Percentiles rank a stretch among this genome's conserved stretches.
These are phyloP conservation scores for Erodium trifolium DNA, from an alignment of 441 rosid genomes.

Conservation along the genomic window DNA sequence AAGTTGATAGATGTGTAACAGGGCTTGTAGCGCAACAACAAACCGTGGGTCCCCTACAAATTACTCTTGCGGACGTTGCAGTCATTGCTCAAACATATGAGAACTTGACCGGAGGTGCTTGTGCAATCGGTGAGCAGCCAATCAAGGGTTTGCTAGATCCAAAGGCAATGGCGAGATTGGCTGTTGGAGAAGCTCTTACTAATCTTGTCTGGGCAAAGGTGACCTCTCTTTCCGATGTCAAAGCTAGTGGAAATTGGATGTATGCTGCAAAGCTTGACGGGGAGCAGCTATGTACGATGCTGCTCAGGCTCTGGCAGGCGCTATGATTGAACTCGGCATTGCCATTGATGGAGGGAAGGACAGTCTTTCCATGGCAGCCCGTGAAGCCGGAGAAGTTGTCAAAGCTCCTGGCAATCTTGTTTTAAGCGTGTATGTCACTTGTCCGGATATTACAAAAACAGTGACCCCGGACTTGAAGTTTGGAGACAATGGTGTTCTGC, in stretches of 20 bases:
- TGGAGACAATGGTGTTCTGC: slow-evolving; percentile 61
- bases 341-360: slow-evolving; percentile 98
- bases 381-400: slow-evolving; percentile 66
- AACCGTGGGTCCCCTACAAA: slow-evolving; percentile 91
- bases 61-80: slow-evolving; percentile 89
- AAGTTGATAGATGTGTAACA: slow-evolving; percentile 91
- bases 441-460: slow-evolving; percentile 82
- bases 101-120: slow-evolving; percentile 78
- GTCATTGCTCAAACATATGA: slow-evolving; percentile 85
- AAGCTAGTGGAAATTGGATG: slow-evolving; percentile 98
- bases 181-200: slow-evolving; percentile 89
- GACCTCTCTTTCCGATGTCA: slow-evolving; percentile 80
- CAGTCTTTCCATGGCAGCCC: slow-evolving; percentile 96
- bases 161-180: slow-evolving; percentile 90
- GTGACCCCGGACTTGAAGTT: slow-evolving; percentile 87
- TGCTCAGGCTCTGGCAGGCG: slow-evolving; percentile 66
- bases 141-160: slow-evolving; percentile 81
- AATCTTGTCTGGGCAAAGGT: slow-evolving; percentile 93
- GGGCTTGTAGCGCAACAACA: slow-evolving; percentile 99
- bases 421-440: slow-evolving; percentile 76
- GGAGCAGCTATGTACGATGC: slow-evolving; percentile 94
- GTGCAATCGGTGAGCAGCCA: slow-evolving; percentile 92
- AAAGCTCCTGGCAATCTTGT: slow-evolving; percentile 98
- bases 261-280: slow-evolving; percentile 96
- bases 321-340: slow-evolving; percentile 89